These are phyloP conservation scores for Dactylonectria macrodidyma DNA, from an alignment of 2,329 filamentous ascomycete species.

Conservation along the genomic window DNA sequence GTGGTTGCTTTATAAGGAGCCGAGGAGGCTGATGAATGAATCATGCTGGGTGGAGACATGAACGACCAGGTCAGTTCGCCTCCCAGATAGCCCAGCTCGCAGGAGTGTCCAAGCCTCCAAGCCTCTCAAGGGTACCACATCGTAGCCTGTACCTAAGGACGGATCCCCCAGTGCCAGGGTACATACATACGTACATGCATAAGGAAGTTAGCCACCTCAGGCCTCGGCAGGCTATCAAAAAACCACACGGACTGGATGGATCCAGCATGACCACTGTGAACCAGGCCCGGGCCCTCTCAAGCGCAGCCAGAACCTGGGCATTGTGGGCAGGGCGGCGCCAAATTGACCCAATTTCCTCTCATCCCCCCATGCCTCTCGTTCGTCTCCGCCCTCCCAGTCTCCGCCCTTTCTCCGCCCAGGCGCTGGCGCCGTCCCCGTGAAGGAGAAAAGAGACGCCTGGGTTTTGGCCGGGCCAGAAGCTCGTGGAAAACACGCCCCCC, in stretches of 20 bases:
- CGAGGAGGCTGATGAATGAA: constrained; percentile 51
- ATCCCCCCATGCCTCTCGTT: background rate
- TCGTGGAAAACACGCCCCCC: constrained; percentile 42
- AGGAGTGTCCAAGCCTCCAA: constrained; percentile 22
- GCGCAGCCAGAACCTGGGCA: constrained; percentile 4
- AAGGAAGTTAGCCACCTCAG: too few species aligned
- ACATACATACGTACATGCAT: too few species aligned
- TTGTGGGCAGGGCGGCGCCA: constrained; percentile 26
- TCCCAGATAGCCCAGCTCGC: constrained; percentile 31
- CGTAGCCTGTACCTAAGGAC: constrained; percentile 3
- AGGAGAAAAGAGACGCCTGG: background rate
- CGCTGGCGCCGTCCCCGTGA: background rate
- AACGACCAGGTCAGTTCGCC: constrained; percentile 44
- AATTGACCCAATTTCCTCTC: constrained; percentile 33
- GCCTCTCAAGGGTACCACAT: constrained; percentile 3
- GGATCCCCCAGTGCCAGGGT: too few species aligned
- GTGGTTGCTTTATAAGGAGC: constrained; percentile 45
- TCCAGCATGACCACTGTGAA: constrained; percentile 28
- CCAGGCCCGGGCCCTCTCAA: constrained; percentile 1
- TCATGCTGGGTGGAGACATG: constrained; percentile 48
- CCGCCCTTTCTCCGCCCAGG: constrained; percentile 19
- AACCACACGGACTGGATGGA: constrained; percentile 11
- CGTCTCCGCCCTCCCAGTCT: constrained; percentile 16
- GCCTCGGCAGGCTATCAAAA: constrained; percentile 2
- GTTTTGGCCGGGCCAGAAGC: constrained; percentile 31